A percentile compares a stretch with the other conserved stretches of the same genome.
These are phyloP conservation scores for Hypomontagnella submonticulosa DNA, from an alignment of 495 filamentous ascomycete genomes.

Conservation along the genomic window DNA sequence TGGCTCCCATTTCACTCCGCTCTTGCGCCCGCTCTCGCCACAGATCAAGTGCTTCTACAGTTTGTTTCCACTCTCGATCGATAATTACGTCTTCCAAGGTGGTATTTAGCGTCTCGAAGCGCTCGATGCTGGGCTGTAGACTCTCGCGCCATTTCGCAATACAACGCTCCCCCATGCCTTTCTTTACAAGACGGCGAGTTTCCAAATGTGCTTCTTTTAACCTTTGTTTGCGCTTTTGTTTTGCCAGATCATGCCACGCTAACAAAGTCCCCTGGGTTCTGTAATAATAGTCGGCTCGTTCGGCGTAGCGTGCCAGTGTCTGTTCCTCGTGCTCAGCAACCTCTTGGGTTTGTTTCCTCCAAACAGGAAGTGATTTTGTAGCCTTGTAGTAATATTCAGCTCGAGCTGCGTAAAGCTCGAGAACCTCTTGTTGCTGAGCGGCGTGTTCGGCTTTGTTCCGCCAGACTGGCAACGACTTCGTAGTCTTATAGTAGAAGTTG, in stretches of 20 bases:
- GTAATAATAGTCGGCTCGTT: conserved; percentile 48
- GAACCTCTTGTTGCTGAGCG: conserved; percentile 30
- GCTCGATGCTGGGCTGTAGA: conserved; percentile 43
- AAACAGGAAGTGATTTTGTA: conserved; percentile 45
- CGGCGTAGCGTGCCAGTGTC: conserved; percentile 32
- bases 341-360: conserved; percentile 43
- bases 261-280: conserved; percentile 33
- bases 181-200: conserved; percentile 48
- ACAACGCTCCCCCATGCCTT: conserved; percentile 46
- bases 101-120: conserved; percentile 35
- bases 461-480: conserved; percentile 44
- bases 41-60: conserved; percentile 54
- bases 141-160: conserved; percentile 46
- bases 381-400: conserved; percentile 42
- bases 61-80: conserved; percentile 41
- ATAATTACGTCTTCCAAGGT: conserved; percentile 32
- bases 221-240: conserved; percentile 44
- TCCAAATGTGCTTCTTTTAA: conserved; percentile 47
- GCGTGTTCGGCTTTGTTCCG: conserved; percentile 36
- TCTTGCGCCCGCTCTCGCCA: conserved; percentile 54
- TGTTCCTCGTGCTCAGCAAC: conserved; percentile 26
- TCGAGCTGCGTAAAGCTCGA: conserved; percentile 36
- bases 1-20: conserved; percentile 26
- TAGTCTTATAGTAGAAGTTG: conserved; percentile 44
- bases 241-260: conserved; percentile 40